These are phyloP conservation scores for Camelina laxa DNA, from an alignment of 345 rosid genomes.

Conservation along the genomic window DNA sequence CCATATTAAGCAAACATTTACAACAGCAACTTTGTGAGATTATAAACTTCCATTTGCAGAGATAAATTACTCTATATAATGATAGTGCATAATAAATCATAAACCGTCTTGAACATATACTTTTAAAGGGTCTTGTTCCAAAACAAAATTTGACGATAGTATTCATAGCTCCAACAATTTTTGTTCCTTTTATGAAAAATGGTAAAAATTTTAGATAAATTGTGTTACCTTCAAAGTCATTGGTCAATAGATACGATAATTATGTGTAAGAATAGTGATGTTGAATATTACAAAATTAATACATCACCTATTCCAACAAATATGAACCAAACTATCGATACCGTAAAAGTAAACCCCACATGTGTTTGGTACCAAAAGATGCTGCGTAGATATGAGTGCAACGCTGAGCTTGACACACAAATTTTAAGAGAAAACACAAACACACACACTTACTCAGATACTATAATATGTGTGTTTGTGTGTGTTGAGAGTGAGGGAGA, in stretches of 20 bases:
- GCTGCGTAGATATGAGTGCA: slow-evolving; percentile 41
- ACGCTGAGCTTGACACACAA: slow-evolving; percentile 32
- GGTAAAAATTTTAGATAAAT: background rate
- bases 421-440: background rate
- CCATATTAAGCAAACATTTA: too few species aligned
- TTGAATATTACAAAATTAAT: too few species aligned
- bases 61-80: too few species aligned
- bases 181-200: too few species aligned
- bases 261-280: too few species aligned
- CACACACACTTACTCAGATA: background rate
- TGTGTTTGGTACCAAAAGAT: slow-evolving; percentile 47
- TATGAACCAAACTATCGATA: slow-evolving; percentile 28
- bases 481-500: slow-evolving; percentile 34
- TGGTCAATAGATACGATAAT: background rate
- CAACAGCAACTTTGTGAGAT: too few species aligned
- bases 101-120: background rate
- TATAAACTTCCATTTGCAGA: too few species aligned
- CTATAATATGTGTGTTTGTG: background rate
- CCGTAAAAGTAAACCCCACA: slow-evolving; percentile 37
- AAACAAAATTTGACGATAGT: background rate
- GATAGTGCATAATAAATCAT: background rate
- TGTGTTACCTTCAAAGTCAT: background rate
- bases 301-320: slow-evolving; percentile 18
- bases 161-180: background rate
- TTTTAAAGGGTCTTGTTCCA: background rate